Percentiles rank a stretch among this genome's conserved stretches.
These are phyloP conservation scores for Hymenoscyphus fraxineus DNA, from an alignment of 2,329 filamentous ascomycete genomes.

Conservation along the genomic window DNA sequence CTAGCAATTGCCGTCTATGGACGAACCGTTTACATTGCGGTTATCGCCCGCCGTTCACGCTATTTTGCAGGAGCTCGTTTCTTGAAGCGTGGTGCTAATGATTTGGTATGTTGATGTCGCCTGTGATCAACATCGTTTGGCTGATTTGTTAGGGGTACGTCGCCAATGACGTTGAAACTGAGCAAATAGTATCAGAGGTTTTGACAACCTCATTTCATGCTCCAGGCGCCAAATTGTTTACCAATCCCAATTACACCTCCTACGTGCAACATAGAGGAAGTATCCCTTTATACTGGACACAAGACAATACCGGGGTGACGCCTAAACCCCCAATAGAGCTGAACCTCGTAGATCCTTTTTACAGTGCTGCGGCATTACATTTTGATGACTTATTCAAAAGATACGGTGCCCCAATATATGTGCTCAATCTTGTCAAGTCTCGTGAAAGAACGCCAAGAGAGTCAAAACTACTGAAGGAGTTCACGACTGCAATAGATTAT, in stretches of 20 bases:
- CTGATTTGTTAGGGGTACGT: conserved; percentile 65
- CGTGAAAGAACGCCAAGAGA: conserved; percentile 86
- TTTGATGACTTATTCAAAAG: conserved; percentile 93
- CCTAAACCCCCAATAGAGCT: conserved; percentile 96
- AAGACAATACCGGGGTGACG: conserved; percentile 90
- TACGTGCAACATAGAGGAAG: conserved; percentile 96
- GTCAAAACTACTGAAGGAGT: conserved; percentile 84
- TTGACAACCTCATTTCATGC: conserved; percentile 94
- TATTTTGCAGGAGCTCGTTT: conserved; percentile 94
- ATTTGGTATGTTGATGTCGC: conserved; percentile 48
- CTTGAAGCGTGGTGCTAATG: conserved; percentile 90
- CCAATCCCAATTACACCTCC: conserved; percentile 88
- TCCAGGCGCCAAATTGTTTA: conserved; percentile 78
- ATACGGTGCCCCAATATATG: conserved; percentile 89
- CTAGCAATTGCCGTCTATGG: conserved; percentile 79
- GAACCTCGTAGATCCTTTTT: conserved; percentile 94
- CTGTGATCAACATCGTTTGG: background rate
- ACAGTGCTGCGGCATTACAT: conserved; percentile 85
- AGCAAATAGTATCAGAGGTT: conserved; percentile 95
- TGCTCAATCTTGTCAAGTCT: conserved; percentile 85
- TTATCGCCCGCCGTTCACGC: conserved; percentile 87
- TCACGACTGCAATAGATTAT: conserved; percentile 81
- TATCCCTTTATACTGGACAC: conserved; percentile 95
- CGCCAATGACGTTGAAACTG: conserved; percentile 97
- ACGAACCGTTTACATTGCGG: conserved; percentile 82